Conservation (phyloP, 1,284 basidiomycete genomes). For the Sporisorium graminicola region DNA sequence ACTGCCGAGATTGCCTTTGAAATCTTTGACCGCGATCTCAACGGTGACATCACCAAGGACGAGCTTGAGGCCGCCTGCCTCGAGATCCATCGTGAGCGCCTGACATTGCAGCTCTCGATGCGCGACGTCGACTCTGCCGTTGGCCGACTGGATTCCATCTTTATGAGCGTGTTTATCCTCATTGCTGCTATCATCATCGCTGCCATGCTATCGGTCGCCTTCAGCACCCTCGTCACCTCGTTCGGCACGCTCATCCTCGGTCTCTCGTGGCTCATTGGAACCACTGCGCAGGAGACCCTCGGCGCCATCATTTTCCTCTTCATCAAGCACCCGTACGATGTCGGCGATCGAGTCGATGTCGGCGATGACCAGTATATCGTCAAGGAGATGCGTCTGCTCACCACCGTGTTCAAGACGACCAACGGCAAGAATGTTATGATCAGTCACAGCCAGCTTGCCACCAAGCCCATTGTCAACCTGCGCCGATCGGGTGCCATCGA, state of each 20-base stretch:
- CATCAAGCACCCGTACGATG: slow-evolving; percentile 86
- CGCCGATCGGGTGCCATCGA: slow-evolving; percentile 79
- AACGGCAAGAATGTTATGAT: slow-evolving; percentile 51
- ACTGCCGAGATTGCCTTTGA: slow-evolving; percentile 74
- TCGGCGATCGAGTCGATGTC: slow-evolving; percentile 76
- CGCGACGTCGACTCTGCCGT: slow-evolving; percentile 84
- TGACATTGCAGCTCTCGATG: slow-evolving; percentile 88
- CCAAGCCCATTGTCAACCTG: slow-evolving; percentile 77
- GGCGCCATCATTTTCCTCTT: slow-evolving; percentile 87
- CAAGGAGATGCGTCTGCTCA: slow-evolving; percentile 86
- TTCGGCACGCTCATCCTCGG: slow-evolving; percentile 86
- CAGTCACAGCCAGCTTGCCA: slow-evolving; percentile 42
- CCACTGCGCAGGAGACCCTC: slow-evolving; percentile 77
- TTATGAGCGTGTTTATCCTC: slow-evolving; percentile 73
- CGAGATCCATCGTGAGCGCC: slow-evolving; percentile 84
- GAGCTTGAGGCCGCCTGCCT: slow-evolving; percentile 83
- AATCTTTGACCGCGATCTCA: slow-evolving; percentile 86
- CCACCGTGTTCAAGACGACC: slow-evolving; percentile 72
- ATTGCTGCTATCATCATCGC: slow-evolving; percentile 77
- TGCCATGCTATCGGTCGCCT: slow-evolving; percentile 75
- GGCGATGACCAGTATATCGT: slow-evolving; percentile 79
- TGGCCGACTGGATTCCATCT: slow-evolving; percentile 74
- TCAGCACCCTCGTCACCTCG: slow-evolving; percentile 81
- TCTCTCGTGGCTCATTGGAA: slow-evolving; percentile 89
- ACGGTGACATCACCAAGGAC: slow-evolving; percentile 82